A percentile compares a stretch with the other conserved stretches of the same genome.
phyloP scores from a whole-genome alignment of 495 filamentous ascomycete genomes.

The Articulospora tetracladia region DNA sequence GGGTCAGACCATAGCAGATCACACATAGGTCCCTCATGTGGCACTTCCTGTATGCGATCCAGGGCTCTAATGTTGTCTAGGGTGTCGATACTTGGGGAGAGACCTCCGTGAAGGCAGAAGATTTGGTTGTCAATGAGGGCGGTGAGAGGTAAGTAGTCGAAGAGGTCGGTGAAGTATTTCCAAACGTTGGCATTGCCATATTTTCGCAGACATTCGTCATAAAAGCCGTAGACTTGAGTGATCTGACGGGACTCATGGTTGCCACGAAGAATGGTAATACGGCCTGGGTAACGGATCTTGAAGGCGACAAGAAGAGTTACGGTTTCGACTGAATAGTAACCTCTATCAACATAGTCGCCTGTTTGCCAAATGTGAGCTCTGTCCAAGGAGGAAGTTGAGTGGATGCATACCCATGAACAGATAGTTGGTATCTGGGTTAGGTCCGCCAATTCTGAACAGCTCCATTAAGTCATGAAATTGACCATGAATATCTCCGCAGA shows the following conservation, averaged over 20 bases:
- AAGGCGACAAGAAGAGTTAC: constrained; percentile 90
- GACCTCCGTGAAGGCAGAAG: constrained; percentile 96
- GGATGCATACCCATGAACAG: constrained; percentile 75
- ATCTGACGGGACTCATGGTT: constrained; percentile 98
- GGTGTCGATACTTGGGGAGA: constrained; percentile 95
- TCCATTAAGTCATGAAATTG: constrained; percentile 96
- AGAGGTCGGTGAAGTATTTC: constrained; percentile 99
- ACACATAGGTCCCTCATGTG: constrained; percentile 98
- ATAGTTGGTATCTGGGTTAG: constrained; percentile 92
- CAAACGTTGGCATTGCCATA: constrained; percentile 99
- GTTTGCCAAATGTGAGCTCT: constrained; percentile 13
- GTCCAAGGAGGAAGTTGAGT: not conserved
- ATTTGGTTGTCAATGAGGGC: constrained; percentile 99
- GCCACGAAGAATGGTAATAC: constrained; percentile 93
- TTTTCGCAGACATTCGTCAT: constrained; percentile 95
- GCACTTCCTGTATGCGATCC: constrained; percentile 96
- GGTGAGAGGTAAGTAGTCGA: constrained; percentile 97
- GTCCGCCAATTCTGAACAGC: constrained; percentile 87
- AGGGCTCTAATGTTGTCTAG: constrained; percentile 96
- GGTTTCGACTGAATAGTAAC: constrained; percentile 96
- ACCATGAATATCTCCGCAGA: constrained; percentile 91
- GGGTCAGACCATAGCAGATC: constrained; percentile 97
- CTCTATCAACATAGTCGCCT: constrained; percentile 97
- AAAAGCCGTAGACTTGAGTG: constrained; percentile 97
- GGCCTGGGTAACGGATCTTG: constrained; percentile 93